Percentiles rank a stretch among this genome's conserved stretches.
Conservation (phyloP, 139 green algal genomes). For the Gonium pectorale region DNA sequence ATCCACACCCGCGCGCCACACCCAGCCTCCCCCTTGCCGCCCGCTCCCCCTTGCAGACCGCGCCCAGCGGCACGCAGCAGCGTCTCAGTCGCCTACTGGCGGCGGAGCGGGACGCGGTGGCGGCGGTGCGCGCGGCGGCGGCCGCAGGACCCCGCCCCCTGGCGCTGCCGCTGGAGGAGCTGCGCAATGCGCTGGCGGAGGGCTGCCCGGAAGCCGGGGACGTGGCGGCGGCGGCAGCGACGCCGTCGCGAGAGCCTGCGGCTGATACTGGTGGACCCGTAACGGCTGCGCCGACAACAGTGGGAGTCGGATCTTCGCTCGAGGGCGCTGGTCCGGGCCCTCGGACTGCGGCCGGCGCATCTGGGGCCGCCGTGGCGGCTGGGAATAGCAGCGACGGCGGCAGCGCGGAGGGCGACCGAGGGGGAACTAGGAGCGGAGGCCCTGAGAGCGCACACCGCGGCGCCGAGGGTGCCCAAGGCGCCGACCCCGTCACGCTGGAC, state of each 20-base stretch:
- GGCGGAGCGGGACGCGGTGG: constrained; percentile 15
- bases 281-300: too few relatives aligned
- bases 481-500: neutral
- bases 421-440: too few relatives aligned
- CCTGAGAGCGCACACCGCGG: neutral
- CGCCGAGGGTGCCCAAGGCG: neutral
- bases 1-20: too few relatives aligned
- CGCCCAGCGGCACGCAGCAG: constrained; percentile 17
- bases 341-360: too few relatives aligned
- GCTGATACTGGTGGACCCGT: too few relatives aligned
- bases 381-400: neutral
- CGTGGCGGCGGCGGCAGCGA: neutral
- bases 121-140: neutral
- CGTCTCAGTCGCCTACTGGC: constrained; percentile 10
- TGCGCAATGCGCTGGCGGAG: neutral
- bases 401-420: neutral
- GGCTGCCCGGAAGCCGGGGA: neutral
- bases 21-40: too few relatives aligned
- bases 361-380: too few relatives aligned
- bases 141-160: neutral
- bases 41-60: neutral
- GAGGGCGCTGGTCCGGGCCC: too few relatives aligned
- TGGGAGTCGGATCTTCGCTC: too few relatives aligned
- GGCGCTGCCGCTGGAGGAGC: neutral
- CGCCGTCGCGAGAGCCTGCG: too few relatives aligned